Evolutionary conservation across 352 stramenopile species (phyloP).

Genomic region (Chrysophaeum taylorii): DNA sequence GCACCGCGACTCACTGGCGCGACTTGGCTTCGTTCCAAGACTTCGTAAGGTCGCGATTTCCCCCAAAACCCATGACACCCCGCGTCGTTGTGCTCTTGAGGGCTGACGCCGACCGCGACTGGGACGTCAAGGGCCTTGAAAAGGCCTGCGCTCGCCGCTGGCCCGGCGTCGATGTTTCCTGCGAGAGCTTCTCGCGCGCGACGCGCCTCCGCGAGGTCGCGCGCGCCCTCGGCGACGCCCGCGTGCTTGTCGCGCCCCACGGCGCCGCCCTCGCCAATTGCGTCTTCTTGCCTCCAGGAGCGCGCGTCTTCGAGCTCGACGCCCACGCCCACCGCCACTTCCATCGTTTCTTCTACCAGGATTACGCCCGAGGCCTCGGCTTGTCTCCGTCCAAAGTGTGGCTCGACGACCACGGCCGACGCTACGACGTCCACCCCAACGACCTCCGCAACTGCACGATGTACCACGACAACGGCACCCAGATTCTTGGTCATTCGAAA

Average conservation of each 20-base stretch:
- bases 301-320: slow-evolving; percentile 1
- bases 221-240: neutral
- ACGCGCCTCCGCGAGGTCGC: neutral
- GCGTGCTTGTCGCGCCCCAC: neutral
- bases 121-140: neutral
- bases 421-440: neutral
- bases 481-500: neutral
- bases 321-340: neutral
- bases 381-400: neutral
- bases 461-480: neutral
- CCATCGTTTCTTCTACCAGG: neutral
- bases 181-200: neutral
- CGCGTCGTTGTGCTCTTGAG: neutral
- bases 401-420: neutral
- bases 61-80: too few species aligned
- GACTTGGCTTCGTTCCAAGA: neutral
- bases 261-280: neutral
- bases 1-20: neutral
- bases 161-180: neutral
- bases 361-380: neutral
- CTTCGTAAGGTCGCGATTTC: neutral
- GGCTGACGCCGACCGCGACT: neutral
- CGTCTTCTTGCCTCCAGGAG: neutral
- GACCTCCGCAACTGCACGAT: neutral
- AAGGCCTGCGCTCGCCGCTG: neutral